Evolutionary conservation across 2,329 filamentous ascomycete species (phyloP), one percentile per base, ranked within the genome.

Genomic region (Sporothrix humicola): DNA sequence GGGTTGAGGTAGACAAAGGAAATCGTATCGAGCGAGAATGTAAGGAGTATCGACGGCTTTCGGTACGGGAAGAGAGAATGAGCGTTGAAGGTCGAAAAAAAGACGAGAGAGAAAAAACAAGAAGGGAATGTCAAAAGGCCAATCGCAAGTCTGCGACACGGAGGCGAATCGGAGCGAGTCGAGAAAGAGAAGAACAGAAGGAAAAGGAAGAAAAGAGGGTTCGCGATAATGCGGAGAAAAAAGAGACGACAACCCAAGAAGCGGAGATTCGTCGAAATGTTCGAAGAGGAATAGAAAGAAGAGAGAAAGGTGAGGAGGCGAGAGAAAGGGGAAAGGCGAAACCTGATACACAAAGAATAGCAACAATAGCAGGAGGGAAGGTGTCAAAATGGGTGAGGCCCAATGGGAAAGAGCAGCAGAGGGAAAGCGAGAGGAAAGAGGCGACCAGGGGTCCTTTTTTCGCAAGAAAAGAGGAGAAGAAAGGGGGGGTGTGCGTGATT

Each of bases 371-470:
- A 58, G 54, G 37, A 75, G 72, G 52, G 73, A 74, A 73, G 73
- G 70, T 69, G 65, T 50, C 50, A 73, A 68, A 63, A 56, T 70
- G 59, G 65, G 58, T 48, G 50, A 59, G 59, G 66, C 20, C 71
- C 72, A 73, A 73, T 73, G 61, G 65, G 63, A 75, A 73, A 69
- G 74, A 72, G 68, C 73, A 58, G 48, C 7, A 37, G 66, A 31
- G 23, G 13, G 48, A 23, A n/a, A 68, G 3, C 44, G 59, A 44
- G 12, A 63, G 31, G 31, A 37, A 37, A 68, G 59, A 70, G 52
- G n/a, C 15, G 59, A 50, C 37, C 42, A 72, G 69, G 69, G 71
- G 46, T 44, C 12, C 48, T 69, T 37, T 31, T 69, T 42, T 42
- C 42, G 23, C 31, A 46, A 65, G 61, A 44, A 58, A 71, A 71